Evolutionary conservation across 1,284 basidiomycete genomes (phyloP), one percentile per base, ranked within the genome.

Genomic region (Ceratobasidium sp.): DNA sequence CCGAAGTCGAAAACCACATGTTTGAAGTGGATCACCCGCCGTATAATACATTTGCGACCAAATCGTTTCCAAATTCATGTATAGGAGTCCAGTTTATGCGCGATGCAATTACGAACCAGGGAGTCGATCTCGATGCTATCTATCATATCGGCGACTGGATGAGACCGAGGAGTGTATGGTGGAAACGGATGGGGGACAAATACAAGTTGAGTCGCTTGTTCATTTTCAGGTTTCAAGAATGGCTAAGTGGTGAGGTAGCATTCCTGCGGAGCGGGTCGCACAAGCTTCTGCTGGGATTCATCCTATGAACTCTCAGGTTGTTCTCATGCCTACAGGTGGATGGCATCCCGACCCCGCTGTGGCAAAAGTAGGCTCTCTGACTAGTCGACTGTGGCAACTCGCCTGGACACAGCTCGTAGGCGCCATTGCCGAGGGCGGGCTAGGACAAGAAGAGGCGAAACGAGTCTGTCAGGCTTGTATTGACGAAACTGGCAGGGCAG

Each of bases 1-100:
- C 52, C 21, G 67, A 71, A 39, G 67, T 71, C 28, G 67, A 57
- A 39, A 57, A 71, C 45, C 21, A 32, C 0, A 4, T 71, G 12
- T 71, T 34, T 45, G 67, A 71, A 30, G 43, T 57, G 18, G 67
- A 71, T 45, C 28, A 71, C 1, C 67, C 67, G 2, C 67, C 67
- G 9, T 71, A 71, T 45, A 50, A 50, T 18, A 71, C 43, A 0
- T 23, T 30, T 4, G 30, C 43, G 21, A 45, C 55, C 43, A 43
- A 52, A 28, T 36, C 55, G 9, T 28, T 50, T 1, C 55, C 55
- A 5, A 34, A 60, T 26, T 8, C 30, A n/a, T 18, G 4, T 30
- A 18, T 18, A 3, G 60, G 28, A 48, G 4, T 39, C 12, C 30
- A 71, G 1, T 18, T 60, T 5, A 1, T 60, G 16, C 67, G 67